These are phyloP conservation scores for Hortaea werneckii DNA, from an alignment of 2,329 filamentous ascomycete genomes.

Conservation along the genomic window DNA sequence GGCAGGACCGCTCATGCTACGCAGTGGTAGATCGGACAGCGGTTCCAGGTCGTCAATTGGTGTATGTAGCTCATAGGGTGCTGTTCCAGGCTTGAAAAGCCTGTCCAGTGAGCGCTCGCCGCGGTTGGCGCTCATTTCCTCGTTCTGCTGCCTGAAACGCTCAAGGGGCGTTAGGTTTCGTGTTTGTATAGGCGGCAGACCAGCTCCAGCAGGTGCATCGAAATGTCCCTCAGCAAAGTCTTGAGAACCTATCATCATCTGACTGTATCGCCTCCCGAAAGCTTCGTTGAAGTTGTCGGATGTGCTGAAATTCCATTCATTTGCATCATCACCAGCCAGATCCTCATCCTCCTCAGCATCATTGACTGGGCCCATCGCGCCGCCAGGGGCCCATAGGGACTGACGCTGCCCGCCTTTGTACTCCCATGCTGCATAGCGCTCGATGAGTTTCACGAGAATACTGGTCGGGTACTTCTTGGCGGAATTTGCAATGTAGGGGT, in stretches of 20 bases:
- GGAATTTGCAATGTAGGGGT: conserved; percentile 58
- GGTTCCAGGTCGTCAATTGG: conserved; percentile 40
- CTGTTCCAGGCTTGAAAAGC: conserved; percentile 45
- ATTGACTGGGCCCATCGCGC: conserved; percentile 42
- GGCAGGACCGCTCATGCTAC: conserved; percentile 30
- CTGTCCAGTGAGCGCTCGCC: conserved; percentile 48
- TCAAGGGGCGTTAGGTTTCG: conserved; percentile 13
- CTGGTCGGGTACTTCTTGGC: conserved; percentile 53
- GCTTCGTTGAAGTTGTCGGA: conserved; percentile 49
- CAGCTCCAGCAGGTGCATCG: conserved; percentile 10
- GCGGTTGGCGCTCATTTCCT: conserved; percentile 47
- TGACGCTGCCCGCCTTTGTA: conserved; percentile 59
- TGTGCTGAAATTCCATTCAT: conserved; percentile 57
- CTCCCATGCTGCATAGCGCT: conserved; percentile 67
- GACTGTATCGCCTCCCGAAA: conserved; percentile 24
- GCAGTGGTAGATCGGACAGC: conserved; percentile 38
- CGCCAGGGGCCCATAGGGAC: conserved; percentile 51
- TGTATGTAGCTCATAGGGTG: conserved; percentile 49
- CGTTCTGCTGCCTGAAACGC: conserved; percentile 39
- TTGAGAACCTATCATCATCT: conserved; percentile 14
- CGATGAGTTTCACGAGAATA: conserved; percentile 54
- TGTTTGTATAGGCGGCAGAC: conserved; percentile 10
- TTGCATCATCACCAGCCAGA: conserved; percentile 28
- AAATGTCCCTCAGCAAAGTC: conserved; percentile 15
- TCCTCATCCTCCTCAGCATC: conserved; percentile 31